Conservation (phyloP, 2,329 filamentous ascomycete genomes). For the Magnaporthiopsis poae region DNA sequence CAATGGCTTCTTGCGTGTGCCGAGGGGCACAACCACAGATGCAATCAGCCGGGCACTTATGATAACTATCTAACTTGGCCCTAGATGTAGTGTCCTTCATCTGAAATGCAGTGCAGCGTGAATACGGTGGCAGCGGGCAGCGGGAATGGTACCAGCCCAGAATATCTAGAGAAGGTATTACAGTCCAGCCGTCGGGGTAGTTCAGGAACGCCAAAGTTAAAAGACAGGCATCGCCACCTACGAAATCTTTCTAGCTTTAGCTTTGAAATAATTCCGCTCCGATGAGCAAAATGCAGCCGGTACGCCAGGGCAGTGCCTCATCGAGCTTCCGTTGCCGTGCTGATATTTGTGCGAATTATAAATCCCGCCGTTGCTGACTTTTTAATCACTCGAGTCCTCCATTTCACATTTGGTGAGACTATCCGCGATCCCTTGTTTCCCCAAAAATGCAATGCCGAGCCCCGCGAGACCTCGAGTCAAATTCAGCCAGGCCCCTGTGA, state of each 20-base stretch:
- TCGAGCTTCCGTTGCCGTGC: too few relatives aligned
- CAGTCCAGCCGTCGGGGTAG: conserved; percentile 10
- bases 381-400: too few relatives aligned
- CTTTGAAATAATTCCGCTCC: too few relatives aligned
- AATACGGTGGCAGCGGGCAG: too few relatives aligned
- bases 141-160: neutral
- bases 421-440: neutral
- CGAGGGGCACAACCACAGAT: neutral
- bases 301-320: too few relatives aligned
- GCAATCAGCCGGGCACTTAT: neutral
- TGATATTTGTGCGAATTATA: too few relatives aligned
- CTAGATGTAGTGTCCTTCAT: neutral
- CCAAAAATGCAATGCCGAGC: neutral
- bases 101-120: neutral
- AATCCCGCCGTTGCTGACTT: too few relatives aligned
- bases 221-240: neutral
- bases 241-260: too few relatives aligned
- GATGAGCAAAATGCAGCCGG: too few relatives aligned
- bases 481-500: neutral
- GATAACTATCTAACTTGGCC: neutral
- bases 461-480: neutral
- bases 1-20: neutral
- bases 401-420: neutral
- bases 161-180: conserved; percentile 1
- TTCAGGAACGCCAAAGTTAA: neutral